Conservation (phyloP, 164 flowering plant genomes). For the Santalum album region DNA sequence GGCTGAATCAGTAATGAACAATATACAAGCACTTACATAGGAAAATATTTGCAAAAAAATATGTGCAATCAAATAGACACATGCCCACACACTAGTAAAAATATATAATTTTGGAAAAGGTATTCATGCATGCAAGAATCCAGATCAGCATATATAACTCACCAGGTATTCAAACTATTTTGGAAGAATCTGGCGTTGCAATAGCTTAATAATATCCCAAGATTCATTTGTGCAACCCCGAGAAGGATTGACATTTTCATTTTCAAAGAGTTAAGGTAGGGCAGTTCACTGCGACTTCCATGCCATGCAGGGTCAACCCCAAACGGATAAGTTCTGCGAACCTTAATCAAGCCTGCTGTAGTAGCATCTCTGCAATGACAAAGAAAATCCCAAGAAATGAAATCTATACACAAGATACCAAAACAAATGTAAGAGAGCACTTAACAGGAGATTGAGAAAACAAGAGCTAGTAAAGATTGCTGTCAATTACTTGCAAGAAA, state of each 20-base stretch:
- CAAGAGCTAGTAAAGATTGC: too few relatives aligned
- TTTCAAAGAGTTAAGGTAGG: constrained; percentile 92
- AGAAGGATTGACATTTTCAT: constrained; percentile 99
- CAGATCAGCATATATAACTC: constrained; percentile 12
- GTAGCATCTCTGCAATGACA: constrained; percentile 66
- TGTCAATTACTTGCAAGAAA: constrained; percentile 66
- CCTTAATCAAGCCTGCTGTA: constrained; percentile 75
- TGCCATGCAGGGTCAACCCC: constrained; percentile 96
- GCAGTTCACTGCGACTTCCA: constrained; percentile 89
- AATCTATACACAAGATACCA: too few relatives aligned
- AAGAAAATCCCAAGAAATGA: not conserved
- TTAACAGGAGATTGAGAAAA: too few relatives aligned
- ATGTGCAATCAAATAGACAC: too few relatives aligned
- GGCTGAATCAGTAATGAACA: not conserved
- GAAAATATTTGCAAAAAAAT: not conserved
- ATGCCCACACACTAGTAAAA: too few relatives aligned
- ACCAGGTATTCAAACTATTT: constrained; percentile 71
- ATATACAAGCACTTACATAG: not conserved
- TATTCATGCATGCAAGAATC: constrained; percentile 1
- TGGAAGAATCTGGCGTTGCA: constrained; percentile 71
- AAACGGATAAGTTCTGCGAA: constrained; percentile 74
- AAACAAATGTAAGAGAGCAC: too few relatives aligned
- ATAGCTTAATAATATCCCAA: constrained; percentile 83
- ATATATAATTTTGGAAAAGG: too few relatives aligned
- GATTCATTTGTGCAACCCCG: constrained; percentile 97